A percentile compares a stretch with the other conserved stretches of the same genome.
Conservation (phyloP, 2,329 filamentous ascomycete species). For the Ceratocystis papillata region DNA sequence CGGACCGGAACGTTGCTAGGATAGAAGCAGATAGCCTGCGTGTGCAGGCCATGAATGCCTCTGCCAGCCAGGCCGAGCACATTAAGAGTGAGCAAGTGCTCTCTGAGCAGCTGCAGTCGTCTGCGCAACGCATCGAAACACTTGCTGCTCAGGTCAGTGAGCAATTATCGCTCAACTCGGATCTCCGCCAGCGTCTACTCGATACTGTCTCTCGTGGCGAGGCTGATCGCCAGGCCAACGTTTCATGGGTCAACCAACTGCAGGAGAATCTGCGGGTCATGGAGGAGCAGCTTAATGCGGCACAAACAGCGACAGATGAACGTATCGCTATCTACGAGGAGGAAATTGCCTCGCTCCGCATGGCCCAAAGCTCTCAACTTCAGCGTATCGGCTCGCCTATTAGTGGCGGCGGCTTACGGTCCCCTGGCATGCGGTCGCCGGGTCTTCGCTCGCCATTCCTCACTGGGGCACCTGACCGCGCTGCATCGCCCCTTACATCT, state of each 20-base stretch:
- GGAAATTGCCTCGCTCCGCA: slow-evolving; percentile 63
- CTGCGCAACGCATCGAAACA: slow-evolving; percentile 66
- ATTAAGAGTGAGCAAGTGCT: slow-evolving; percentile 53
- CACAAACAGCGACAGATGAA: slow-evolving; percentile 80
- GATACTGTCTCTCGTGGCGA: slow-evolving; percentile 77
- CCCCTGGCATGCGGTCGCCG: slow-evolving; percentile 24
- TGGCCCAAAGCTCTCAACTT: slow-evolving; percentile 66
- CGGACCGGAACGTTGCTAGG: slow-evolving; percentile 61
- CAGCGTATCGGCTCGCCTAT: slow-evolving; percentile 39
- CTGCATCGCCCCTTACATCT: slow-evolving; percentile 30
- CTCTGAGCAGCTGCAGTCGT: slow-evolving; percentile 58
- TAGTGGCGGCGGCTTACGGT: slow-evolving; percentile 30
- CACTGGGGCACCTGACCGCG: slow-evolving; percentile 27
- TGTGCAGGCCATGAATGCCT: slow-evolving; percentile 49
- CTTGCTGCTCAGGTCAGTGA: slow-evolving; percentile 67
- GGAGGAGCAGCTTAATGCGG: slow-evolving; percentile 71
- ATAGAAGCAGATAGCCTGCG: slow-evolving; percentile 53
- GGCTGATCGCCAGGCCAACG: slow-evolving; percentile 67
- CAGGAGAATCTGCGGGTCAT: slow-evolving; percentile 69
- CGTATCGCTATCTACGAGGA: slow-evolving; percentile 75
- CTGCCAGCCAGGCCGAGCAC: slow-evolving; percentile 45
- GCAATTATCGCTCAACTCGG: slow-evolving; percentile 68
- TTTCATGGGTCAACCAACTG: slow-evolving; percentile 69
- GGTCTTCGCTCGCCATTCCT: slow-evolving; percentile 23
- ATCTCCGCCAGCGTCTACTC: slow-evolving; percentile 63